Conservation (phyloP, 306 rosid genomes). For the Fragaria iinumae region DNA sequence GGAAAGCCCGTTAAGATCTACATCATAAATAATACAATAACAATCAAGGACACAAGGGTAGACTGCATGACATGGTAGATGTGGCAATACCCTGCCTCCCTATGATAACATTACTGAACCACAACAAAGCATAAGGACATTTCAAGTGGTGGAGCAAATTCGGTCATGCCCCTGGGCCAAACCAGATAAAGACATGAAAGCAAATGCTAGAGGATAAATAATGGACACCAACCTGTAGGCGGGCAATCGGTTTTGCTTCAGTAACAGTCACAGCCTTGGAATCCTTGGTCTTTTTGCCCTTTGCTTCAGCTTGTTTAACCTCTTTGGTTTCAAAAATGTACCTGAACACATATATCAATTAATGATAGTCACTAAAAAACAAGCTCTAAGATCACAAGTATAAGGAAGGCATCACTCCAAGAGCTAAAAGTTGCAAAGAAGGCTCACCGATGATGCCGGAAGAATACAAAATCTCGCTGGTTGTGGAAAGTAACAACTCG, state of each 20-base stretch:
- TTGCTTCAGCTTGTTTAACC: slow-evolving; percentile 43
- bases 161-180: background rate
- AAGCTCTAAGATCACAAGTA: background rate
- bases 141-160: background rate
- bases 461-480: slow-evolving; percentile 88
- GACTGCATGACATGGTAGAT: background rate
- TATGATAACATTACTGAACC: background rate
- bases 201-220: slow-evolving; percentile 5
- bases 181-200: background rate
- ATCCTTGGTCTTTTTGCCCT: slow-evolving; percentile 53
- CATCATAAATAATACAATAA: background rate
- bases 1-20: background rate
- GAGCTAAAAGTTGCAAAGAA: slow-evolving; percentile 10
- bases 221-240: slow-evolving; percentile 70
- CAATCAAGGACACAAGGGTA: background rate
- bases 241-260: slow-evolving; percentile 53
- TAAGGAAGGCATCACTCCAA: background rate
- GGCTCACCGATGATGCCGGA: slow-evolving; percentile 84
- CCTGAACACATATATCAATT: slow-evolving; percentile 36
- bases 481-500: slow-evolving; percentile 93
- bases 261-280: slow-evolving; percentile 41
- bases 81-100: background rate
- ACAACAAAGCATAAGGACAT: background rate
- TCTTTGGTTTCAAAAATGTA: slow-evolving; percentile 84
- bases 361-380: slow-evolving; percentile 19